Conservation (phyloP, 257 asterid species). For the Ligustrum vulgare region DNA sequence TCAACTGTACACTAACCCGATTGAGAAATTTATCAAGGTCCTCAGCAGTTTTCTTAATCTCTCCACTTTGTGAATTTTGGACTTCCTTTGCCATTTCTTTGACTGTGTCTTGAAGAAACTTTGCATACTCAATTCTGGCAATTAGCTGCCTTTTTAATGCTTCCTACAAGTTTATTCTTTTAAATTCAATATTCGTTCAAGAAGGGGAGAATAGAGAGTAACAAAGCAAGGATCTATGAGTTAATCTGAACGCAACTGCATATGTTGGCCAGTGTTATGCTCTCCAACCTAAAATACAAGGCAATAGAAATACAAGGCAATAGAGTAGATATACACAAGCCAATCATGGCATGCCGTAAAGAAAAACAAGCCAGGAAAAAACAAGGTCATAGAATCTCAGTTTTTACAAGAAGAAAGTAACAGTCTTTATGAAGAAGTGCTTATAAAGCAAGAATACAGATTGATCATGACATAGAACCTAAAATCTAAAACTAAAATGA, state of each 20-base stretch:
- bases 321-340: slow-evolving; percentile 12
- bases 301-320: too few relatives aligned
- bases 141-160: slow-evolving; percentile 69
- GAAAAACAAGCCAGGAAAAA: neutral
- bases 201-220: slow-evolving; percentile 21
- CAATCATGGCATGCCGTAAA: slow-evolving; percentile 14
- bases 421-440: slow-evolving; percentile 1
- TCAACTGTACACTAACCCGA: slow-evolving; percentile 45
- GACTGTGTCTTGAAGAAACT: slow-evolving; percentile 85
- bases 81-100: slow-evolving; percentile 92
- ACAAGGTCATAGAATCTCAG: slow-evolving; percentile 9
- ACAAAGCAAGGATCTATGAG: slow-evolving; percentile 1
- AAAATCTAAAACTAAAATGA: slow-evolving; percentile 3
- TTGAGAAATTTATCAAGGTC: slow-evolving; percentile 80
- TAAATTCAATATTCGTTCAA: slow-evolving; percentile 13
- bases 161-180: slow-evolving; percentile 48
- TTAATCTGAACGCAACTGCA: slow-evolving; percentile 20
- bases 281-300: slow-evolving; percentile 15
- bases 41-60: slow-evolving; percentile 79
- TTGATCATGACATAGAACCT: slow-evolving; percentile 1
- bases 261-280: slow-evolving; percentile 10
- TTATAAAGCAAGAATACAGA: neutral
- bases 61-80: slow-evolving; percentile 79
- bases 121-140: slow-evolving; percentile 84
- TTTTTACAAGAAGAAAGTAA: neutral